These are phyloP conservation scores for Diplosphaera chodatii DNA, from an alignment of 139 green algal genomes.

Conservation along the genomic window DNA sequence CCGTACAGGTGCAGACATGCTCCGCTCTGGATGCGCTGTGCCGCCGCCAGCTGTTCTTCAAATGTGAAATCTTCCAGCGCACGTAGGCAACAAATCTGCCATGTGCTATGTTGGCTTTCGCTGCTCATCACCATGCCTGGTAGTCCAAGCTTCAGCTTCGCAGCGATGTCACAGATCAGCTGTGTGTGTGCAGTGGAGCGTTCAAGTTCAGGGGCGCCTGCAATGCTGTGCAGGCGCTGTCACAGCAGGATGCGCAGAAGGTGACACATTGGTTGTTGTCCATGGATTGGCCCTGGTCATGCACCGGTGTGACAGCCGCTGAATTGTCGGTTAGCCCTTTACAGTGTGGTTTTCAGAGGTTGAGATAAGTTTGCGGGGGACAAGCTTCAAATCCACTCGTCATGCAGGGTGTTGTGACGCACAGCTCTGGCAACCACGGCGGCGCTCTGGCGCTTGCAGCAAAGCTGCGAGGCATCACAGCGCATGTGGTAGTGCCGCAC, in stretches of 20 bases:
- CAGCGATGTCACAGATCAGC: too few species aligned
- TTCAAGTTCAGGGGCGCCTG: constrained; percentile 67
- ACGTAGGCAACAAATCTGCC: neutral
- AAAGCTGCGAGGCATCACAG: constrained; percentile 47
- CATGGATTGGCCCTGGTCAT: too few species aligned
- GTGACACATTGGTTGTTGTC: constrained; percentile 1
- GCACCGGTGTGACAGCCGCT: too few species aligned
- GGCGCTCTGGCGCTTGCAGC: constrained; percentile 47
- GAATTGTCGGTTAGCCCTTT: too few species aligned
- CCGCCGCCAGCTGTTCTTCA: constrained; percentile 51
- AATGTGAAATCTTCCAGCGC: constrained; percentile 62
- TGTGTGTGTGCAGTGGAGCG: constrained; percentile 21
- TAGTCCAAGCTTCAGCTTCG: too few species aligned
- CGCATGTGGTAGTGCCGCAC: constrained; percentile 64
- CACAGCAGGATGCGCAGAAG: constrained; percentile 26
- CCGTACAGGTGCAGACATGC: constrained; percentile 37
- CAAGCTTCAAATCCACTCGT: too few species aligned
- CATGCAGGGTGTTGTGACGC: constrained; percentile 50
- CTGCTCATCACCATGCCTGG: too few species aligned
- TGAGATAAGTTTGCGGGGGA: too few species aligned
- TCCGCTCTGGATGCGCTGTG: constrained; percentile 26
- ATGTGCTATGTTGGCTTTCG: neutral
- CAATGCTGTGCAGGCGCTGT: constrained; percentile 59
- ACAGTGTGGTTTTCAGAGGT: too few species aligned
- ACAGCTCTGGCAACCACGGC: constrained; percentile 70